phyloP scores from a whole-genome alignment of 768 basidiomycete genomes.

The Boletus rubroflammeus region DNA sequence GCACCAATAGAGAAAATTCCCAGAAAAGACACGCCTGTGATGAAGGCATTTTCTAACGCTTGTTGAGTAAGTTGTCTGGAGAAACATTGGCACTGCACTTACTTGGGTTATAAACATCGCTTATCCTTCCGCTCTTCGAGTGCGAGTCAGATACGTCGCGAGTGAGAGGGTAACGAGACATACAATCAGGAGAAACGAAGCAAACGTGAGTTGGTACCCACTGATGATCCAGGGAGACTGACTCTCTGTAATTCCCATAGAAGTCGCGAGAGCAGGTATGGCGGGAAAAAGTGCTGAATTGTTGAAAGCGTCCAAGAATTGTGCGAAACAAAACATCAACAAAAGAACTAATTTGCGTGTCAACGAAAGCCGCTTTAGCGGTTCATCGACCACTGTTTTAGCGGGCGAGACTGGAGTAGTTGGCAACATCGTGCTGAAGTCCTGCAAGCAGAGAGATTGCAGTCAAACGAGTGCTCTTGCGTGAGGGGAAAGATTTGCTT shows the following conservation, averaged over 20 bases:
- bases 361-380: conserved; percentile 15
- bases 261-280: conserved; percentile 33
- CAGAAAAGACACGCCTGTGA: conserved; percentile 39
- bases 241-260: conserved; percentile 9
- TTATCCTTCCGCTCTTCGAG: conserved; percentile 23
- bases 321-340: conserved; percentile 38
- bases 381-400: conserved; percentile 1
- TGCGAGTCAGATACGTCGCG: conserved; percentile 3
- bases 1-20: conserved; percentile 43
- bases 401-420: not conserved
- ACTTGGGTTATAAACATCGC: conserved; percentile 32
- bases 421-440: conserved; percentile 10
- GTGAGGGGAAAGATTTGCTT: not conserved
- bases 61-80: conserved; percentile 28
- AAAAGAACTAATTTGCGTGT: conserved; percentile 32
- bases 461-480: not conserved
- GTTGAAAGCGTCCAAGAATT: conserved; percentile 44
- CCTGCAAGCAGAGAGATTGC: not conserved
- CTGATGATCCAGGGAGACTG: conserved; percentile 37
- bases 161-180: not conserved
- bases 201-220: conserved; percentile 45
- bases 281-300: conserved; percentile 39
- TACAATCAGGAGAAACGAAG: conserved; percentile 33
- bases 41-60: conserved; percentile 40
- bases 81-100: conserved; percentile 13